Conservation (phyloP, 352 stramenopile species). For the Globisporangium lucens region DNA sequence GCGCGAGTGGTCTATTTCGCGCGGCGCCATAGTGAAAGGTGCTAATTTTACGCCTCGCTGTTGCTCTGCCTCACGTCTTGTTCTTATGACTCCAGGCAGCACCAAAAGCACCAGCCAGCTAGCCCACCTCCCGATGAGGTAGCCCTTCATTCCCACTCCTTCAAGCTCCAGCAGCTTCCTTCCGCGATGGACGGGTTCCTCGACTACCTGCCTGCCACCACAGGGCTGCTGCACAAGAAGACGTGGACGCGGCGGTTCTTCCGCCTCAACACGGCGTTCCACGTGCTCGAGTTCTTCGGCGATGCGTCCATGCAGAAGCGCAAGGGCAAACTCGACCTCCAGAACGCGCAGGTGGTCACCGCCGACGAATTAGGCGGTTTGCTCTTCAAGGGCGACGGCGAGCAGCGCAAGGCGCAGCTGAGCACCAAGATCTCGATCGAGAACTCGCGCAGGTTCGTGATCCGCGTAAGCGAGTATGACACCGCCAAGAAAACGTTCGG, state of each 20-base stretch:
- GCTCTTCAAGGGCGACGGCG: conserved; percentile 17
- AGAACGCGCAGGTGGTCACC: conserved; percentile 35
- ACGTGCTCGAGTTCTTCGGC: conserved; percentile 58
- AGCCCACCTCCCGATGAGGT: too few relatives aligned
- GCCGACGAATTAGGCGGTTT: conserved; percentile 57
- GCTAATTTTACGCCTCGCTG: not conserved
- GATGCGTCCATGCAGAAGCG: conserved; percentile 40
- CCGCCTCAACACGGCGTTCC: conserved; percentile 41
- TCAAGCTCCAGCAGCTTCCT: not conserved
- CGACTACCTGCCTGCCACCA: conserved; percentile 40
- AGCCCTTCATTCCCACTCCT: not conserved
- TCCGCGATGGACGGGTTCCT: conserved; percentile 53
- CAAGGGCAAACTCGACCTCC: conserved; percentile 43
- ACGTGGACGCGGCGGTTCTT: conserved; percentile 51
- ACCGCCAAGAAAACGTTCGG: conserved; percentile 25
- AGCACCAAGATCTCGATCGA: conserved; percentile 36
- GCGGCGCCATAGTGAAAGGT: not conserved
- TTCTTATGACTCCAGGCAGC: not conserved
- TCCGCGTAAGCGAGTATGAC: conserved; percentile 42
- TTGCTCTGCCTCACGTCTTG: not conserved
- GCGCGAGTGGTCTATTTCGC: conserved; percentile 2
- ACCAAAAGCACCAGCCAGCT: not conserved
- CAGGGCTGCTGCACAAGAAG: conserved; percentile 31
- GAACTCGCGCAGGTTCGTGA: conserved; percentile 64
- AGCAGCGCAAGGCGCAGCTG: conserved; percentile 4